Conservation (phyloP, 2,329 filamentous ascomycete species). For the Bertia moriformis region DNA sequence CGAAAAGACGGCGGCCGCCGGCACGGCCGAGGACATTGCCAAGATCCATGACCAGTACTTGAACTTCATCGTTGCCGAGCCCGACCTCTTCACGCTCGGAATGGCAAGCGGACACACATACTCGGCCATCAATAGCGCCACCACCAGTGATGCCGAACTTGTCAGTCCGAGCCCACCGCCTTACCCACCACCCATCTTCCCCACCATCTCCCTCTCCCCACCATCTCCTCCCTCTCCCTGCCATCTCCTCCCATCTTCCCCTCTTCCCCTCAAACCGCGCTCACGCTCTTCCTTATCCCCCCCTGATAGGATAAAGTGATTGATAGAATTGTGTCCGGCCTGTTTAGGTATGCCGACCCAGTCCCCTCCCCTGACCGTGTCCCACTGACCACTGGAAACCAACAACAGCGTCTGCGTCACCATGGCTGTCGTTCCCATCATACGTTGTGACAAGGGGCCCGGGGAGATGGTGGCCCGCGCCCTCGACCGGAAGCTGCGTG, state of each 20-base stretch:
- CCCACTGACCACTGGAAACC: too few species aligned
- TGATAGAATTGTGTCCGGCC: background rate
- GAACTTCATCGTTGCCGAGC: slow-evolving; percentile 92
- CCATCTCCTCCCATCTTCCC: too few species aligned
- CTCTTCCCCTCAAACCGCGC: too few species aligned
- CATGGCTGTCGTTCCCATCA: slow-evolving; percentile 77
- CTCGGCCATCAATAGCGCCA: slow-evolving; percentile 87
- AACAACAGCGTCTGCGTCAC: background rate
- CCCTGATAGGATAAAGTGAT: background rate
- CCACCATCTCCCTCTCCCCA: too few species aligned
- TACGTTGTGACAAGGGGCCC: slow-evolving; percentile 81
- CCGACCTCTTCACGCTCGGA: slow-evolving; percentile 84
- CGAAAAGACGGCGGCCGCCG: slow-evolving; percentile 67
- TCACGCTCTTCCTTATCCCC: too few species aligned
- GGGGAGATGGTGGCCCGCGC: slow-evolving; percentile 90
- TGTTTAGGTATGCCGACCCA: too few species aligned
- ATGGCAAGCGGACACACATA: slow-evolving; percentile 85
- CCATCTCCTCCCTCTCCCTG: too few species aligned
- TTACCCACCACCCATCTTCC: too few species aligned
- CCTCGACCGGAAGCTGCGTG: slow-evolving; percentile 84
- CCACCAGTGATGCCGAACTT: slow-evolving; percentile 81
- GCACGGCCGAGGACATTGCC: slow-evolving; percentile 76
- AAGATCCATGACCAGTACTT: slow-evolving; percentile 94
- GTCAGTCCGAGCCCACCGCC: too few species aligned
- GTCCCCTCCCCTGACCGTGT: too few species aligned